phyloP scores from a whole-genome alignment of 495 filamentous ascomycete genomes.

The Podospora sp. region DNA sequence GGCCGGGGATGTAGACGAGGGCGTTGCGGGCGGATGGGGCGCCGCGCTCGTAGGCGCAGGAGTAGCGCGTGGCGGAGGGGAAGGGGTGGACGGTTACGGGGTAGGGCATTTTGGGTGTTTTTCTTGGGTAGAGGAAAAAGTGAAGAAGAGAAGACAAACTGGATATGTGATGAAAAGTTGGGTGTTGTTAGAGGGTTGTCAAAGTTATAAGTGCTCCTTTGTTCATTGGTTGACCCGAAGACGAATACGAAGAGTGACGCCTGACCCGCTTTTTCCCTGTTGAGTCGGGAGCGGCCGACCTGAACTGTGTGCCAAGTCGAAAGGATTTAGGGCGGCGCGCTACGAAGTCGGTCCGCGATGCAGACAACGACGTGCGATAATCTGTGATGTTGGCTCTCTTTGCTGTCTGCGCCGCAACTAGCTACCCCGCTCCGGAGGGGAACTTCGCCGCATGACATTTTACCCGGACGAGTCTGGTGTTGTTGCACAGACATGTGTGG shows the following conservation, averaged over 20 bases:
- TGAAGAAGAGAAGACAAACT: not conserved
- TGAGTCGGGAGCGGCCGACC: not conserved
- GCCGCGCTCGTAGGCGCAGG: constrained; percentile 37
- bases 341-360: not conserved
- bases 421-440: not conserved
- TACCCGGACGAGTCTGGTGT: not conserved
- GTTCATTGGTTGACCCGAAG: not conserved
- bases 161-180: too few relatives aligned
- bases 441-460: too few relatives aligned
- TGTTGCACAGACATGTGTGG: not conserved
- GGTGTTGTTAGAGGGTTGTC: too few relatives aligned
- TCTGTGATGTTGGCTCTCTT: too few relatives aligned
- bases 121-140: too few relatives aligned
- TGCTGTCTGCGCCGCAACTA: not conserved
- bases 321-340: not conserved
- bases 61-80: not conserved
- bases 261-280: not conserved
- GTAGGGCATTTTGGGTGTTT: too few relatives aligned
- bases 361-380: not conserved
- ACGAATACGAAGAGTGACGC: not conserved
- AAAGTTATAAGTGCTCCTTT: not conserved
- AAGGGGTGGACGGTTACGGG: constrained; percentile 8
- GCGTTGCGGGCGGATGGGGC: constrained; percentile 53
- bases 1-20: constrained; percentile 78
- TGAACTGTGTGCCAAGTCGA: not conserved